A percentile compares a stretch with the other conserved stretches of the same genome.
Evolutionary conservation across 495 filamentous ascomycete genomes (phyloP).

Genomic region (Delitschia confertaspora): DNA sequence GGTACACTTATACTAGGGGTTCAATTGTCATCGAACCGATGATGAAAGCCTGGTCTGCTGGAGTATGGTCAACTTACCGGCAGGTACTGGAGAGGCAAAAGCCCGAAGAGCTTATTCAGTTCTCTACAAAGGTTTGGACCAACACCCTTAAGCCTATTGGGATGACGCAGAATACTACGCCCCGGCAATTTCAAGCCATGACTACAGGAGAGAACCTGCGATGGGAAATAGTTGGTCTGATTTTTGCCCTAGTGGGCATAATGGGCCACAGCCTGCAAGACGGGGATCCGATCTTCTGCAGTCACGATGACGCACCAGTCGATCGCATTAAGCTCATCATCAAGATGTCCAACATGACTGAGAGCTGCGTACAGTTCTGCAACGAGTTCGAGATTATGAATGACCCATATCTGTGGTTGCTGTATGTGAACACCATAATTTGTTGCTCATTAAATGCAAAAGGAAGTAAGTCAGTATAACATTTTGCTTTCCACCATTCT

Average conservation of each 20-base stretch:
- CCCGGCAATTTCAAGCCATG: constrained; percentile 32
- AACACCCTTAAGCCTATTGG: constrained; percentile 28
- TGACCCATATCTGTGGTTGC: constrained; percentile 32
- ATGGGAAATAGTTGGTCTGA: constrained; percentile 51
- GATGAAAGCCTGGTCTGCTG: constrained; percentile 30
- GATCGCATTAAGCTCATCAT: constrained; percentile 26
- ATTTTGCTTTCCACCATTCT: background rate
- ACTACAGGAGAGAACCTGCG: constrained; percentile 44
- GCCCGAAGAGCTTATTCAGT: constrained; percentile 16
- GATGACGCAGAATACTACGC: constrained; percentile 24
- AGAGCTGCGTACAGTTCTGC: constrained; percentile 32
- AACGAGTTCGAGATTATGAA: constrained; percentile 30
- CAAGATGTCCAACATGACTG: constrained; percentile 27
- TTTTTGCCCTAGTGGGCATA: constrained; percentile 44
- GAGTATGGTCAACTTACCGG: constrained; percentile 29
- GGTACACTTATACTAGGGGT: constrained; percentile 29
- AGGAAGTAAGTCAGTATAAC: constrained; percentile 12
- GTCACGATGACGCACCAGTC: constrained; percentile 24
- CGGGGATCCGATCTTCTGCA: constrained; percentile 33
- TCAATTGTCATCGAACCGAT: constrained; percentile 31
- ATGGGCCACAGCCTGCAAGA: constrained; percentile 36
- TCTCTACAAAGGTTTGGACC: constrained; percentile 31
- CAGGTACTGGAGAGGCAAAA: constrained; percentile 23
- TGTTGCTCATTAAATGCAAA: constrained; percentile 7
- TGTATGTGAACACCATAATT: constrained; percentile 31